phyloP scores from a whole-genome alignment of 106 monocot genomes.

The Xerophyta viscosa region DNA sequence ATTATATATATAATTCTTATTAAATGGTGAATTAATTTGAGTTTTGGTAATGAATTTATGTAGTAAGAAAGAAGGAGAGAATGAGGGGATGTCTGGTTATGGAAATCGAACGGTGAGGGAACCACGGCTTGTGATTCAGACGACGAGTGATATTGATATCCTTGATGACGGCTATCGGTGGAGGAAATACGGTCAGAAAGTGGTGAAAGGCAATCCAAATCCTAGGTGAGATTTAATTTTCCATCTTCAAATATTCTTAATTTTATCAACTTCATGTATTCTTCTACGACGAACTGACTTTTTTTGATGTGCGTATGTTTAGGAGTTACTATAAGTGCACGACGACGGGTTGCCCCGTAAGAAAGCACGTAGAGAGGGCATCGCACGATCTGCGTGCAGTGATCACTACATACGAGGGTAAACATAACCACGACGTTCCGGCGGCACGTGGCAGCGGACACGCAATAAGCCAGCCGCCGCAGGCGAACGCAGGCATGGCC shows the following conservation, averaged over 20 bases:
- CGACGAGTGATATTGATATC: conserved; percentile 45
- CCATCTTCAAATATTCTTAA: too few species aligned
- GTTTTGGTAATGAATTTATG: not conserved
- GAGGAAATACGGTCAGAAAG: conserved; percentile 61
- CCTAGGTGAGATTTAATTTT: too few species aligned
- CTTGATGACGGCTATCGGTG: conserved; percentile 48
- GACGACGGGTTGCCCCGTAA: conserved; percentile 29
- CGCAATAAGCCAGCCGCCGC: not conserved
- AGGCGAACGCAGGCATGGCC: conserved; percentile 11
- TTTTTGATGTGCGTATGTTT: too few species aligned
- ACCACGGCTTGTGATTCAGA: conserved; percentile 45
- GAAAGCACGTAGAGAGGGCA: conserved; percentile 56
- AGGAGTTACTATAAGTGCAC: conserved; percentile 70
- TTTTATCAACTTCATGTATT: too few species aligned
- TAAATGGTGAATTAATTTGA: too few species aligned
- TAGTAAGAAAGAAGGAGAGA: conserved; percentile 33
- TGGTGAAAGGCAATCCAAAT: conserved; percentile 57
- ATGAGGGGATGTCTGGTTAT: conserved; percentile 16
- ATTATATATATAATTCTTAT: too few species aligned
- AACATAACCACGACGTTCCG: conserved; percentile 57
- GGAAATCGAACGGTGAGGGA: conserved; percentile 30
- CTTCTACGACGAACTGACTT: too few species aligned
- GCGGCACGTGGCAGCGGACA: conserved; percentile 28
- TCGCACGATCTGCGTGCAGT: conserved; percentile 35
- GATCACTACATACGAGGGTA: conserved; percentile 59